These are phyloP conservation scores for Coprinopsis strossmayeri DNA, from an alignment of 768 basidiomycete genomes.

Conservation along the genomic window DNA sequence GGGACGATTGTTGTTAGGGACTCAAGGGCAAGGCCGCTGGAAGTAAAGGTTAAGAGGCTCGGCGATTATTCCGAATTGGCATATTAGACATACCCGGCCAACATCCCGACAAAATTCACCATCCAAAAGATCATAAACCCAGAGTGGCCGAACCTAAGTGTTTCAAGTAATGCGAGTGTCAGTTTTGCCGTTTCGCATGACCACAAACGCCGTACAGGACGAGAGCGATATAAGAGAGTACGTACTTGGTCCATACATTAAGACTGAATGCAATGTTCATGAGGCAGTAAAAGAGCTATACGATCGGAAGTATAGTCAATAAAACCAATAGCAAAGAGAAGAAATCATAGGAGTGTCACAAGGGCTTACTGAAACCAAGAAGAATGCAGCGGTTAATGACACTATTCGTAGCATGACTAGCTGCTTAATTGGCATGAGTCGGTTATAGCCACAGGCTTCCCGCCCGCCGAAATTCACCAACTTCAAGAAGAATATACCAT, in stretches of 20 bases:
- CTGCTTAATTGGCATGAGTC: slow-evolving; percentile 19
- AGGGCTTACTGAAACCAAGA: slow-evolving; percentile 33
- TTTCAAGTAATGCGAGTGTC: not conserved
- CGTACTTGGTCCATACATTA: slow-evolving; percentile 42
- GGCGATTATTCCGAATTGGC: not conserved
- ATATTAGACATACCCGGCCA: slow-evolving; percentile 36
- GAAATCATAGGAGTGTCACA: not conserved
- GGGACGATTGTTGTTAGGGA: slow-evolving; percentile 52
- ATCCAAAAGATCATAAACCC: slow-evolving; percentile 68
- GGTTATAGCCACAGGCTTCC: slow-evolving; percentile 23
- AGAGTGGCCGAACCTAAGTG: slow-evolving; percentile 33
- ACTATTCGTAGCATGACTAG: slow-evolving; percentile 25
- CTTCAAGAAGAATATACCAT: slow-evolving; percentile 13
- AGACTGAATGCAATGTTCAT: slow-evolving; percentile 57
- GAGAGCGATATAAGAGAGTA: not conserved
- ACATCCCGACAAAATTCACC: slow-evolving; percentile 54
- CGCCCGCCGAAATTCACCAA: slow-evolving; percentile 25
- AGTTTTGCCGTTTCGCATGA: not conserved
- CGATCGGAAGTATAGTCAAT: too few species aligned
- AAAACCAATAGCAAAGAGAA: not conserved
- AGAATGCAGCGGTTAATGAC: slow-evolving; percentile 25
- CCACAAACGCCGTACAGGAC: too few species aligned
- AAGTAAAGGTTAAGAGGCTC: not conserved
- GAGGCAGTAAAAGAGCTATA: slow-evolving; percentile 52
- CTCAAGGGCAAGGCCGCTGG: slow-evolving; percentile 57